These are phyloP conservation scores for Hypomontagnella submonticulosa DNA, from an alignment of 495 filamentous ascomycete genomes.

Conservation along the genomic window DNA sequence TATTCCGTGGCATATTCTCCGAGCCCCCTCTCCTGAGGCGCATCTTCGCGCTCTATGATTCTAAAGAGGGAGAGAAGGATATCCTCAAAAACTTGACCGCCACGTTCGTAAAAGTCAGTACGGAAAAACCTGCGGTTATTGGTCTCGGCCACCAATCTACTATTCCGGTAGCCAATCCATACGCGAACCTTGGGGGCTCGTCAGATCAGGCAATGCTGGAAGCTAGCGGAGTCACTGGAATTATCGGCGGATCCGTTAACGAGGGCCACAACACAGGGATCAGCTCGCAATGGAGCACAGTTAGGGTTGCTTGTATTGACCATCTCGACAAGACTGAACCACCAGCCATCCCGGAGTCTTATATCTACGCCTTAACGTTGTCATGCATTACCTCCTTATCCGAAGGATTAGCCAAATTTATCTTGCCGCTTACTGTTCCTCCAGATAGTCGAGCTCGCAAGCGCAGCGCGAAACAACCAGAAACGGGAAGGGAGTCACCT, in stretches of 20 bases:
- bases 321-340: constrained; percentile 93
- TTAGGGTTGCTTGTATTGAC: constrained; percentile 90
- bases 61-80: constrained; percentile 74
- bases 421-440: constrained; percentile 87
- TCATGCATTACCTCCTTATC: constrained; percentile 89
- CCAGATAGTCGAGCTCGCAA: constrained; percentile 65
- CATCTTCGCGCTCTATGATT: constrained; percentile 84
- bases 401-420: constrained; percentile 91
- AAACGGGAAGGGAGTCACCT: constrained; percentile 58
- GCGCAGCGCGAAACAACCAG: constrained; percentile 53
- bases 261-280: constrained; percentile 78
- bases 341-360: constrained; percentile 86
- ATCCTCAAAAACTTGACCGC: constrained; percentile 85
- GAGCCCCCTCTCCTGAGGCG: constrained; percentile 80
- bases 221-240: constrained; percentile 85
- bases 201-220: constrained; percentile 88
- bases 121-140: constrained; percentile 88
- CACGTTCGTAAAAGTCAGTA: constrained; percentile 85
- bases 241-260: constrained; percentile 81
- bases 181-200: constrained; percentile 51
- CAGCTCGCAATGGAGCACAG: constrained; percentile 88
- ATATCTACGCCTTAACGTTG: constrained; percentile 89
- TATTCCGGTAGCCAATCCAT: constrained; percentile 66
- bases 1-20: constrained; percentile 83
- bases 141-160: constrained; percentile 89